Base-by-base conservation (phyloP, 2,329 filamentous ascomycete species). In the Colletotrichum melonis region DNA sequence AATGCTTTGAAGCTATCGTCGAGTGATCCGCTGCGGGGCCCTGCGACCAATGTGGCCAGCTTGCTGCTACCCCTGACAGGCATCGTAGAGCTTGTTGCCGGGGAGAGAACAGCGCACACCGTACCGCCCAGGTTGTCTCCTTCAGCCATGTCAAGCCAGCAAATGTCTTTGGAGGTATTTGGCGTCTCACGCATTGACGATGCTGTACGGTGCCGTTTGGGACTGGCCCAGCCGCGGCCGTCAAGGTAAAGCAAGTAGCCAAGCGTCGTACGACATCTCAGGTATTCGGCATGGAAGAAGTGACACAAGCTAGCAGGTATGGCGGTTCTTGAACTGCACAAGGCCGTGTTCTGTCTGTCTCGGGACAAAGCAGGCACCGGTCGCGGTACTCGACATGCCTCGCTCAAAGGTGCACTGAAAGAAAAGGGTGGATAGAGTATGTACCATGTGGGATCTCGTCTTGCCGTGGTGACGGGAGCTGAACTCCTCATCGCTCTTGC, bases 381-480 rank as follows among this genome's bases (percentile, higher is more conserved):
- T 32, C 55, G 24, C 49, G 22, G 26, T 8, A 46, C 19, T 22
- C 55, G n/a, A 32, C 14, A 26, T 38, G 63, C 46, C 42, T 54
- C 46, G 9, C 32, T 56, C 24, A 35, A 30, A 26, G 7, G 49
- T 46, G 42, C 42, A 55, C 55, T 38, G 8, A 22, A n/a, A 54
- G 35, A 30, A 24, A 14, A 32, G 57, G 57, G 22, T 52, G 75
- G 69, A 46, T 60, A 64, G 12, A 56, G 55, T 72, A 92, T 93
- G 91, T 86, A 93, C 93, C 91, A 95, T 94, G 85, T 95, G 93
- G 74, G 93, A 95, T 84, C 93, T 92, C 78, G 93, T 93, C 90
- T 95, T 95, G 86, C 93, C 93, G 84, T 95, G 93, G 82, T 94
- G 94, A 82, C 92, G 91, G 78, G 88, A 87, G 78, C 88, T 85